Evolutionary conservation across 345 rosid genomes (phyloP).

Genomic region (Populus euphratica): DNA sequence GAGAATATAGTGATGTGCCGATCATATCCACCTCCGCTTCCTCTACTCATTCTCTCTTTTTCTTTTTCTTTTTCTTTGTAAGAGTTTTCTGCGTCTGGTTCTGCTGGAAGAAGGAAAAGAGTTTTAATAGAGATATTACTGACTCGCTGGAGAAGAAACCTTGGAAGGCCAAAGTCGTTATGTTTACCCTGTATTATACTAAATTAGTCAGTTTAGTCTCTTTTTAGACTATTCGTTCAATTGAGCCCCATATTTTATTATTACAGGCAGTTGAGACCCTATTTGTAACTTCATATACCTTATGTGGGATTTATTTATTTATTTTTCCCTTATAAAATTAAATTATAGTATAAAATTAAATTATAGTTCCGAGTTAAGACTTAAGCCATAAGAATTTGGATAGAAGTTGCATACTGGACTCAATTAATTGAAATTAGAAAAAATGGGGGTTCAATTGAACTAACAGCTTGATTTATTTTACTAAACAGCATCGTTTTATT

Average conservation of each 20-base stretch:
- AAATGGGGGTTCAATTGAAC: not conserved
- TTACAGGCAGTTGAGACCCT: not conserved
- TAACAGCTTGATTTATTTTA: not conserved
- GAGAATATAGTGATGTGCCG: slow-evolving; percentile 87
- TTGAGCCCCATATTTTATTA: too few species aligned
- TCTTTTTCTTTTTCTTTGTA: not conserved
- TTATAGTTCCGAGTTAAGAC: too few species aligned
- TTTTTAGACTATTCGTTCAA: not conserved
- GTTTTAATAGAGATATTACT: not conserved
- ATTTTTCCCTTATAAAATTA: too few species aligned
- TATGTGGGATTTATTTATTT: too few species aligned
- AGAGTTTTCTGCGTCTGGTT: not conserved
- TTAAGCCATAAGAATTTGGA: not conserved
- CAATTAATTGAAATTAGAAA: not conserved
- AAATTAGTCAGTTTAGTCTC: not conserved
- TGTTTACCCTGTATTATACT: not conserved
- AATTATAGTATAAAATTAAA: too few species aligned
- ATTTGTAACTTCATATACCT: too few species aligned
- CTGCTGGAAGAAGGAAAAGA: not conserved
- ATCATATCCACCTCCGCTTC: slow-evolving; percentile 86
- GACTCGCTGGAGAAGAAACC: not conserved
- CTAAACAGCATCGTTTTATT: not conserved
- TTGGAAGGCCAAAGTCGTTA: not conserved
- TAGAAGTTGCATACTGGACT: not conserved
- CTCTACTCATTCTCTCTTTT: slow-evolving; percentile 59